A percentile compares a stretch with the other conserved stretches of the same genome.
These are phyloP conservation scores for Karstenula rhodostoma DNA, from an alignment of 2,329 filamentous ascomycete species.

Conservation along the genomic window DNA sequence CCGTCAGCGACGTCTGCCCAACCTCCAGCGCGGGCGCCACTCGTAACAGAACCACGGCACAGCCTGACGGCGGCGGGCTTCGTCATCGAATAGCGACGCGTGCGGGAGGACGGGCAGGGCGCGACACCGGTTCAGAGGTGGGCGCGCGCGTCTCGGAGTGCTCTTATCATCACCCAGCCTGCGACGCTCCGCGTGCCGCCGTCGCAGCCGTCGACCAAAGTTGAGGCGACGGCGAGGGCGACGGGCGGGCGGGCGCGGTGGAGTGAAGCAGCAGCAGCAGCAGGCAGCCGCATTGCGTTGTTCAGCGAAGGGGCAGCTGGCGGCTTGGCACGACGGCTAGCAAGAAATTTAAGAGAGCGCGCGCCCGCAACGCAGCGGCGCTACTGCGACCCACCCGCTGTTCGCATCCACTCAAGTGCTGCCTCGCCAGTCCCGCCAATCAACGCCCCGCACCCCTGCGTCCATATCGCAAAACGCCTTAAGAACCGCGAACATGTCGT, in stretches of 20 bases:
- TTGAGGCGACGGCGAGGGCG: not conserved
- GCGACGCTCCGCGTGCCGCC: not conserved
- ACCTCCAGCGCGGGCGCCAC: conserved; percentile 6
- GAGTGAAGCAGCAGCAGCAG: not conserved
- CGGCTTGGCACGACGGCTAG: not conserved
- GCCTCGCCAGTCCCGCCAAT: conserved; percentile 30
- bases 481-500: conserved; percentile 40
- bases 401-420: not conserved
- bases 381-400: not conserved
- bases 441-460: conserved; percentile 11
- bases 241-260: not conserved
- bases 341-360: not conserved
- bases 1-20: conserved; percentile 54
- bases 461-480: conserved; percentile 33
- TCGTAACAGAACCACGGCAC: conserved; percentile 32
- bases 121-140: conserved; percentile 23
- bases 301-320: not conserved
- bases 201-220: not conserved
- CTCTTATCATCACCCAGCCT: conserved; percentile 47
- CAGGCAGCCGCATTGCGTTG: not conserved
- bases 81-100: conserved; percentile 26
- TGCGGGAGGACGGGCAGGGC: conserved; percentile 11
- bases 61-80: conserved; percentile 32
- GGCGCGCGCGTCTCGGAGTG: conserved; percentile 36
- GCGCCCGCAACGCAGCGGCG: not conserved